Base-by-base conservation (phyloP, 345 rosid genomes). In the Boechera divaricarpa region DNA sequence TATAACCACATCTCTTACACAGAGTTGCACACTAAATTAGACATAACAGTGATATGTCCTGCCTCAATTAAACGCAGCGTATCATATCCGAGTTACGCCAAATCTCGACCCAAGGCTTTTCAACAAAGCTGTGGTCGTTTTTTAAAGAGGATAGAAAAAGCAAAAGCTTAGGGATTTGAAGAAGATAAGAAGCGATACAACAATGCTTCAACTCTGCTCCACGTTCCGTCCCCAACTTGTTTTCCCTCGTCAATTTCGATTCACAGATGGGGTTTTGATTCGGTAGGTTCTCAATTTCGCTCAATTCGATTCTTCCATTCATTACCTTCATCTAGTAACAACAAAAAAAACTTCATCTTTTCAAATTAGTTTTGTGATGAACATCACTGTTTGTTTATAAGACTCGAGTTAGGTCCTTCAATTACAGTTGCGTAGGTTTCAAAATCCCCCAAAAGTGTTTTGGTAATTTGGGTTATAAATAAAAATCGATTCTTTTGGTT, bases 121-220 rank as follows among this genome's bases (percentile, higher is more conserved):
- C 24, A 21, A 21, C 16, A 13, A 60, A 24, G 71, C 26, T 63
- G 70, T 53, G 71, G 76, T 60, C 49, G 56, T 59, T 42, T 15
- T 15, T 6, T n/a, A 29, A 70, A 49, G 51, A 44, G 39, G 18
- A 49, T 8, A 1, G 42, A 38, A 33, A 55, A 61, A 52, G 24
- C 18, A 60, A 60, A 51, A 29, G 2, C 3, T 53, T 65, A 29
- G 73, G 77, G 77, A 38, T 56, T 78, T 73, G 56, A 53, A 69
- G 82, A 79, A 69, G 74, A 79, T 74, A 79, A 55, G 26, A 12
- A 58, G 36, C 59, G 13, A 57, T 16, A 13, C 4, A 44, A 7
- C 8, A 26, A 81, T 84, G 83, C 73, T 81, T 74, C 83, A 75
- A 66, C 83, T 84, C 59, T 84, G 73, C 62, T 79, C 80, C 74